These are phyloP conservation scores for Fusarium devonianum DNA, from an alignment of 2,329 filamentous ascomycete genomes.

Conservation along the genomic window DNA sequence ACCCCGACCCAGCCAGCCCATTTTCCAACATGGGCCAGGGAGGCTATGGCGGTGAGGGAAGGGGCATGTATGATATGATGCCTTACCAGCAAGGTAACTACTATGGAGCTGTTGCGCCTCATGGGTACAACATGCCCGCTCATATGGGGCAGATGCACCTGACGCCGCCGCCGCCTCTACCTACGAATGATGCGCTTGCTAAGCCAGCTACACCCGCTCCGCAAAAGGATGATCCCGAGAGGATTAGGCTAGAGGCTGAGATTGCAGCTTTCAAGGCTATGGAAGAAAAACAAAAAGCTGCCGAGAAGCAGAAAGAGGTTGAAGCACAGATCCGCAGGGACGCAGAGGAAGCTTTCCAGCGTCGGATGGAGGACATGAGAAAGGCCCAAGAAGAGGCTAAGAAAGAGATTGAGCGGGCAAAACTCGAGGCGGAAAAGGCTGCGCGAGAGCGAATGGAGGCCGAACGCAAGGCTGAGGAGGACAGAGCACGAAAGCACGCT, in stretches of 20 bases:
- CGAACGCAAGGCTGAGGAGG: conserved; percentile 38
- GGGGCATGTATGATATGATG: conserved; percentile 58
- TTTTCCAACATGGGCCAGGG: conserved; percentile 45
- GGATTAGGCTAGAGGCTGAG: conserved; percentile 67
- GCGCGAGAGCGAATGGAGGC: conserved; percentile 55
- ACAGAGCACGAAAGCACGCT: conserved; percentile 46
- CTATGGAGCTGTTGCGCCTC: conserved; percentile 42
- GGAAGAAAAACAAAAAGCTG: conserved; percentile 55
- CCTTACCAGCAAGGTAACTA: conserved; percentile 52
- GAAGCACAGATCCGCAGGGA: conserved; percentile 56
- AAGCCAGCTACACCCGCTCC: conserved; percentile 53
- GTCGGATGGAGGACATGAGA: conserved; percentile 40
- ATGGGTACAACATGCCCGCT: conserved; percentile 42
- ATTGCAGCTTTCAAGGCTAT: conserved; percentile 59
- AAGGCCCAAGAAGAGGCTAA: conserved; percentile 38
- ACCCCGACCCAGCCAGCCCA: conserved; percentile 47
- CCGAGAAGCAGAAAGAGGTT: conserved; percentile 52
- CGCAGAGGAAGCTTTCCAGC: conserved; percentile 52
- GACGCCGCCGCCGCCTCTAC: conserved; percentile 50
- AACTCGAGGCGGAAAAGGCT: conserved; percentile 51
- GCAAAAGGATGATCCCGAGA: conserved; percentile 60
- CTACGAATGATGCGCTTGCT: conserved; percentile 46
- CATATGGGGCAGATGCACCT: conserved; percentile 52
- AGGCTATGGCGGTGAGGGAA: conserved; percentile 50
- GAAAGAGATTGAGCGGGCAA: conserved; percentile 49